These are phyloP conservation scores for Paspalum vaginatum DNA, from an alignment of 176 grass and related monocot genomes.

Conservation along the genomic window DNA sequence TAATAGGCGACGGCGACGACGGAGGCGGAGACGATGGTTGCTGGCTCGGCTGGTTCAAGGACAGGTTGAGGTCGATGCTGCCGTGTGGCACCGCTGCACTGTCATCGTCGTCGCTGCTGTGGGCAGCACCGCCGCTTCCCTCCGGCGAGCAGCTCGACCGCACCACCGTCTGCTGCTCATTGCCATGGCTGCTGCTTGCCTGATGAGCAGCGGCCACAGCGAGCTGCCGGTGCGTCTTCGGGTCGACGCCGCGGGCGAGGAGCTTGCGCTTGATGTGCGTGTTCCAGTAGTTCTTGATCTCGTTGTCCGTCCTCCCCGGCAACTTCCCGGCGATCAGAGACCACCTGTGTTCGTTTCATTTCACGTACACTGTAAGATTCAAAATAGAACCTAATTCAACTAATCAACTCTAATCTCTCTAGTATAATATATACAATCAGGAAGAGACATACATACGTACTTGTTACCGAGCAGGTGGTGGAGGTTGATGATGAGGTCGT, in stretches of 20 bases:
- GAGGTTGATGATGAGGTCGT: slow-evolving; percentile 75
- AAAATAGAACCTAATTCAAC: no score
- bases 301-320: slow-evolving; percentile 80
- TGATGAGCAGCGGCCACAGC: neutral
- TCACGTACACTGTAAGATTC: neutral
- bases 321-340: slow-evolving; percentile 68
- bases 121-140: neutral
- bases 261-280: no score
- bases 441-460: slow-evolving; percentile 16
- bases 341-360: slow-evolving; percentile 46
- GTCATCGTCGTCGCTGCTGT: slow-evolving; percentile 22
- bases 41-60: slow-evolving; percentile 50
- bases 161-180: neutral
- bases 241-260: slow-evolving; percentile 54
- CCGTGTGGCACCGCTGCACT: neutral
- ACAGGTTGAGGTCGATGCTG: slow-evolving; percentile 64
- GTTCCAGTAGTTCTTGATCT: neutral
- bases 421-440: no score
- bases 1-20: neutral
- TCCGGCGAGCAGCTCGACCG: slow-evolving; percentile 34
- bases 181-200: neutral
- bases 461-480: slow-evolving; percentile 76
- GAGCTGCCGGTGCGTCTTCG: slow-evolving; percentile 63
- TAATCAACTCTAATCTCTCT: no score
- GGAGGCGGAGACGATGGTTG: slow-evolving; percentile 15